Evolutionary conservation across 768 basidiomycete genomes (phyloP), one percentile per base, ranked within the genome.

Genomic region (Lactifluus echinatus): DNA sequence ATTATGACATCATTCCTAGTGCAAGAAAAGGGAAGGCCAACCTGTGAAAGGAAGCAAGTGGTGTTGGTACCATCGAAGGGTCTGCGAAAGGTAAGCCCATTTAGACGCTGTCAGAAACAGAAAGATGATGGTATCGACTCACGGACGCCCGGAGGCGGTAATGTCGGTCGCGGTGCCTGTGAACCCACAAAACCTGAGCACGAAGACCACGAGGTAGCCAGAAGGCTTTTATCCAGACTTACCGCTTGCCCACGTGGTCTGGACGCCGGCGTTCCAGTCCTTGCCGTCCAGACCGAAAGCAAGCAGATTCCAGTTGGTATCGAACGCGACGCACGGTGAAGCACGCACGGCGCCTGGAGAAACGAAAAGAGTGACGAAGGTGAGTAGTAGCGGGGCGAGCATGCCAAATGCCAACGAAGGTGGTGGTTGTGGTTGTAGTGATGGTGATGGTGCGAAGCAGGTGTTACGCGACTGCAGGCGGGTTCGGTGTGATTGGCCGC

Each of bases 221-320:
- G 11, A 23, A 23, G 8, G 24, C 8, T 28, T 17, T 21, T 7
- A 40, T 36, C 19, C 44, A 45, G 24, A 64, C 72, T 57, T 62
- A 79, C 75, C 73, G 74, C 77, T 75, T 17, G 74, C 67, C 91
- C 91, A 96, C 4, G 78, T 75, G 64, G 78, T 75, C 65, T 84
- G 81, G 3, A 80, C 73, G 12, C 92, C 89, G 49, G 88, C 83
- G 63, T 80, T 83, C 74, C 87, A 93, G 70, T 96, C 93, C 66
- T 88, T 85, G 57, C 83, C 85, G 55, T 84, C 80, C 59, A 90
- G 80, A 53, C 88, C 89, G 68, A 97, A 90, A 21, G 85, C 89
- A 51, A 90, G 81, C 51, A 97, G 78, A 69, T 94, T 91, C 83
- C 85, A 93, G 64, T 71, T 74, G 42, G 75, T 66, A 66, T 95